These are phyloP conservation scores for Colletotrichum plurivorum DNA, from an alignment of 2,329 filamentous ascomycete genomes.

Conservation along the genomic window DNA sequence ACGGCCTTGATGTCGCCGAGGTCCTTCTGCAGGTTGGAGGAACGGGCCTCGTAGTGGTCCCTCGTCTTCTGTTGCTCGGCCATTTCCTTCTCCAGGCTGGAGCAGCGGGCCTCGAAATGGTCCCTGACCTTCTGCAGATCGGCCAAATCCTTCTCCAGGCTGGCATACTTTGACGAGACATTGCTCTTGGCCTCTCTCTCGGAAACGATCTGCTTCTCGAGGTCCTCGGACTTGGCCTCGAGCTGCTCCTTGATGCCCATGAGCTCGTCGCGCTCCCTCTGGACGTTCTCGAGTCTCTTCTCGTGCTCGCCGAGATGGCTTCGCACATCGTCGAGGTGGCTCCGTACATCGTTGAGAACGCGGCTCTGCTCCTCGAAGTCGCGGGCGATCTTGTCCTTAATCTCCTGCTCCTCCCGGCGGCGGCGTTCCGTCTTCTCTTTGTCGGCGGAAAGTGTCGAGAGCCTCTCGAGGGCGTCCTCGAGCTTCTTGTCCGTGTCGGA, in stretches of 20 bases:
- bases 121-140: constrained; percentile 26
- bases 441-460: constrained; percentile 30
- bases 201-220: constrained; percentile 27
- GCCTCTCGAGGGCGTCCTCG: constrained; percentile 33
- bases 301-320: constrained; percentile 31
- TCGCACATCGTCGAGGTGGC: constrained; percentile 29
- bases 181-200: constrained; percentile 30
- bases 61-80: constrained; percentile 17
- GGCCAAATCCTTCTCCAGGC: constrained; percentile 19
- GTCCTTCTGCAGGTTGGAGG: constrained; percentile 31
- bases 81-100: background rate
- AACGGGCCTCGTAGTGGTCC: constrained; percentile 18
- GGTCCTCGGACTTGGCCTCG: constrained; percentile 28
- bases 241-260: constrained; percentile 29
- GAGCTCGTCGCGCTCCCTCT: constrained; percentile 35
- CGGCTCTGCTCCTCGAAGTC: constrained; percentile 35
- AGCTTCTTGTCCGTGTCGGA: constrained; percentile 34
- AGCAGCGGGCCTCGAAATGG: constrained; percentile 13
- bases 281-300: constrained; percentile 21
- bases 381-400: constrained; percentile 28
- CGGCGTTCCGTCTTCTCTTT: constrained; percentile 30
- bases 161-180: constrained; percentile 17
- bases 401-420: constrained; percentile 24
- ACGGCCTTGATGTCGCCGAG: constrained; percentile 37
- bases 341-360: constrained; percentile 34